Evolutionary conservation across 1,284 basidiomycete species (phyloP), one percentile per base, ranked within the genome.

Genomic region (Moniliophthora roreri): DNA sequence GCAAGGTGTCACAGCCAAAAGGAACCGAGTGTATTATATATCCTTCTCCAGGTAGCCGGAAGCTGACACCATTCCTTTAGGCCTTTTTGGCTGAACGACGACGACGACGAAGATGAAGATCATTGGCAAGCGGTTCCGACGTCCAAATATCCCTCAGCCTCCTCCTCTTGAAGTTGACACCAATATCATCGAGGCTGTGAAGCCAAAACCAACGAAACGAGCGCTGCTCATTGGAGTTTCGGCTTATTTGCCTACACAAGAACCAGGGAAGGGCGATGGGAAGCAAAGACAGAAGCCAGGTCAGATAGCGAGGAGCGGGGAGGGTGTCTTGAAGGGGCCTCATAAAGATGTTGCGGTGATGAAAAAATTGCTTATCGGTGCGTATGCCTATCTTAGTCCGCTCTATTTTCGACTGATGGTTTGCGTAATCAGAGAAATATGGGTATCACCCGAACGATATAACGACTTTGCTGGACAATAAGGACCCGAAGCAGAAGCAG

Each of bases 401-500:
- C 11, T 9, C 10, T 28, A n/a, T 1, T 4, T 6, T 49, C 36
- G 16, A 42, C 52, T 56, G 55, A 39, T 54, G 21, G 13, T 4
- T 13, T 46, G 40, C 57, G 39, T 26, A n/a, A n/a, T 35, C 50
- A 68, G 65, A 62, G 13, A 44, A 20, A 21, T 71, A 63, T 49
- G 57, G 53, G 3, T 75, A 70, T 51, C 2, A 21, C 15, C 35
- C 45, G 0, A 53, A 56, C 4, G 57, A 71, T 13, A 67, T 73
- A 16, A 54, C 59, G 6, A 53, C 65, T 5, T 66, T 75, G 60
- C 61, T 66, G 39, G 69, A 74, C 39, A 41, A 23, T 13, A 44
- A 52, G 21, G 48, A 53, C 40, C 40, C 41, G 3, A 52, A 55
- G 32, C 45, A 46, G 50, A 47, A 52, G 23, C 58, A 55, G 38